Evolutionary conservation across 305 asterid genomes (phyloP).

Genomic region (Solanum hybrid): DNA sequence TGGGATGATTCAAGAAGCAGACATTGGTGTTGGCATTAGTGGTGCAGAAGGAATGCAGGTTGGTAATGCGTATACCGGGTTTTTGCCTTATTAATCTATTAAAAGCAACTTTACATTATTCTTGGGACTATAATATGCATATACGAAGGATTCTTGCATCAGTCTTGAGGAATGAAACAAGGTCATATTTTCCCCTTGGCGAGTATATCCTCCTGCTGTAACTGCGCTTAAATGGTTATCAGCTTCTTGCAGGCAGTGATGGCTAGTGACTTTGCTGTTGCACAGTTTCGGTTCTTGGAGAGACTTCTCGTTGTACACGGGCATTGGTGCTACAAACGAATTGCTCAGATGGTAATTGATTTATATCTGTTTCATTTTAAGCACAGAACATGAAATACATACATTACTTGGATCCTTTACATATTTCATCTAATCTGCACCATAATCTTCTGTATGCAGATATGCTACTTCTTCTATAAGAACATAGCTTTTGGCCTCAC

Average conservation of each 20-base stretch:
- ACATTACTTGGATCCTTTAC: not conserved
- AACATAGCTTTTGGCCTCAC: slow-evolving; percentile 92
- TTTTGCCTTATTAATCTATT: not conserved
- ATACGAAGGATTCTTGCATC: not conserved
- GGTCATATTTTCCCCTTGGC: not conserved
- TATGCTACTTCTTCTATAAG: slow-evolving; percentile 89
- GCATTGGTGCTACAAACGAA: slow-evolving; percentile 97
- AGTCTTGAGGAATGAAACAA: not conserved
- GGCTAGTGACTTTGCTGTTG: slow-evolving; percentile 92
- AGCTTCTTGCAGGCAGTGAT: slow-evolving; percentile 84
- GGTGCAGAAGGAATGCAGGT: slow-evolving; percentile 99
- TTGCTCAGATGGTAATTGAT: slow-evolving; percentile 74
- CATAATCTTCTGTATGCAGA: slow-evolving; percentile 33
- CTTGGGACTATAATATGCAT: not conserved
- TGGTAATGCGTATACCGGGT: slow-evolving; percentile 4
- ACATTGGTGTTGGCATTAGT: slow-evolving; percentile 93
- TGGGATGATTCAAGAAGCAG: slow-evolving; percentile 99
- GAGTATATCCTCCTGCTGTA: not conserved
- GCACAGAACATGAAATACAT: slow-evolving; percentile 3
- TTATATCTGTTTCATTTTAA: not conserved
- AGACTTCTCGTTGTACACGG: slow-evolving; percentile 88
- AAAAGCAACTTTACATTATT: not conserved
- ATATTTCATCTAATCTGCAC: not conserved
- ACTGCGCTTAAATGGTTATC: slow-evolving; percentile 15
- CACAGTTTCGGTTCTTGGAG: slow-evolving; percentile 85